Evolutionary conservation across 2,329 filamentous ascomycete species (phyloP).

Genomic region (Colletotrichum chlorophyti): DNA sequence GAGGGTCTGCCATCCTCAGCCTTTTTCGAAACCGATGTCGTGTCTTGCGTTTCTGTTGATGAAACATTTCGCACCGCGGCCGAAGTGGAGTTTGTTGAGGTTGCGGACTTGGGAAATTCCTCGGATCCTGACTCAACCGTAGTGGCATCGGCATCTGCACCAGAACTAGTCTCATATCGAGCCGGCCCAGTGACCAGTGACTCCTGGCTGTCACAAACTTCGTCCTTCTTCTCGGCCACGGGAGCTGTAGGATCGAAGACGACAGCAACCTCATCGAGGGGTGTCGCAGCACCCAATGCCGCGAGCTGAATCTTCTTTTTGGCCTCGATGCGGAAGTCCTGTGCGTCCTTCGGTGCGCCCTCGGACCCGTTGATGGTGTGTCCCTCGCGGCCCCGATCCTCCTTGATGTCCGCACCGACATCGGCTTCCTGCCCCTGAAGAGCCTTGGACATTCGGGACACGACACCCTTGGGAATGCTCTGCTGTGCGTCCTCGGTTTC

Average conservation of each 20-base stretch:
- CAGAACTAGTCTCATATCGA: constrained; percentile 5
- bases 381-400: constrained; percentile 22
- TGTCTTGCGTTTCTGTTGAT: not conserved
- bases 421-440: not conserved
- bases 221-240: constrained; percentile 7
- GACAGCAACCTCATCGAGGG: constrained; percentile 21
- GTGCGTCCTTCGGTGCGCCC: constrained; percentile 12
- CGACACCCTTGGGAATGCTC: not conserved
- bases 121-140: too few species aligned
- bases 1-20: not conserved
- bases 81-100: not conserved
- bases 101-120: not conserved
- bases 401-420: constrained; percentile 22
- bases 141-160: not conserved
- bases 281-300: constrained; percentile 10
- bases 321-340: constrained; percentile 19
- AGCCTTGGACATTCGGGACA: constrained; percentile 1
- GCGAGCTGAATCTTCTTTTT: constrained; percentile 26
- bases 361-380: constrained; percentile 8
- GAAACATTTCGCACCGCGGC: too few species aligned
- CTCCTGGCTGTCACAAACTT: not conserved
- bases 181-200: not conserved
- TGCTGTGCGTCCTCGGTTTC: not conserved
- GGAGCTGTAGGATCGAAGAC: constrained; percentile 16
- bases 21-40: not conserved